Base-by-base conservation (phyloP, 2,329 filamentous ascomycete genomes). In the Aureobasidium sp. region DNA sequence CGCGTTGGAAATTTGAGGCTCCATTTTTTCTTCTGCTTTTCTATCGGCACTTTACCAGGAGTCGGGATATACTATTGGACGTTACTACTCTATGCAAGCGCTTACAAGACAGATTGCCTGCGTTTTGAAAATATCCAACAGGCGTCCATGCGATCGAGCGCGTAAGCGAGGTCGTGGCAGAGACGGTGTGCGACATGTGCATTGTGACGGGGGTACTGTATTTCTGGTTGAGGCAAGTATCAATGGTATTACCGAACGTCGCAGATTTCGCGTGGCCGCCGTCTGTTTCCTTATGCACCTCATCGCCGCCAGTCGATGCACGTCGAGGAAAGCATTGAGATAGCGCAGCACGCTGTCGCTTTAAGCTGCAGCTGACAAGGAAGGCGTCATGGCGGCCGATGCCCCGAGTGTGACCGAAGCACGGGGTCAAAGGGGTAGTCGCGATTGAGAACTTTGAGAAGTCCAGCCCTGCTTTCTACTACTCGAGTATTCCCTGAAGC, bases 241-340 rank as follows among this genome's bases (percentile, higher is more conserved):
- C 27, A 8, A 57, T 57, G 29, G 26, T 13, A 46, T 57, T 36
- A 26, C 29, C 29, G 53, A 26, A 39, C 39, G 53, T 57, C 34
- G n/a, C n/a, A 26, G 17, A 9, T 2, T 17, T 59, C 55, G 55
- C 55, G 55, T 59, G 55, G 55, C 29, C 55, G 29, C 53, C 53
- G 52, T 41, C 39, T 44, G 15, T 44, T 4, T 24, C 34, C 41
- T 46, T 59, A 59, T 46, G 55, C 55, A 37, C 43, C 41, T 13
- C 55, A 47, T 59, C 43, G 55, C 41, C 55, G 55, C 55, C 55
- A 27, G 55, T 59, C 9, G 41, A 46, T 59, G 55, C 43, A 46
- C 55, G 32, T 59, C 55, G 39, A 47, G 20, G 13, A 59, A 41
- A 59, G 27, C n/a, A 37, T 10, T 15, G 43, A 47, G 20, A 59